These are phyloP conservation scores for Fusarium equiseti DNA, from an alignment of 2,329 filamentous ascomycete genomes.

Conservation along the genomic window DNA sequence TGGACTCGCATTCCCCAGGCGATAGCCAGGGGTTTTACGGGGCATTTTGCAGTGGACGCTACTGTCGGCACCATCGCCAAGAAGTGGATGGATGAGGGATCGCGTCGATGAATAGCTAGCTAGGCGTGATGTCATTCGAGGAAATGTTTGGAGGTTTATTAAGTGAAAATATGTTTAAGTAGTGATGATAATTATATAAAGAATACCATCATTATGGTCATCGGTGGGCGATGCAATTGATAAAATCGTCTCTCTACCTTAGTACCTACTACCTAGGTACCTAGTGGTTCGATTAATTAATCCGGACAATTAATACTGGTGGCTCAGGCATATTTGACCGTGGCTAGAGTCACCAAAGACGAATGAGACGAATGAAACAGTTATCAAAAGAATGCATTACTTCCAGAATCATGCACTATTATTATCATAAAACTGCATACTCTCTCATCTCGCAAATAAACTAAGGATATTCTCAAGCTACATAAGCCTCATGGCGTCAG, in stretches of 20 bases:
- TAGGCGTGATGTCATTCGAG: conserved; percentile 19
- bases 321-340: not conserved
- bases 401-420: not conserved
- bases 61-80: conserved; percentile 27
- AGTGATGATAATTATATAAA: not conserved
- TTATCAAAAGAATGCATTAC: not conserved
- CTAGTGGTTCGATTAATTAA: not conserved
- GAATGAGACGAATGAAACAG: not conserved
- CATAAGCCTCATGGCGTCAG: too few species aligned
- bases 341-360: not conserved
- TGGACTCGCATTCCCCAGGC: conserved; percentile 24
- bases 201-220: not conserved
- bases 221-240: not conserved
- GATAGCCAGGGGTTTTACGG: conserved; percentile 35
- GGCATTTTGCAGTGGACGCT: conserved; percentile 24
- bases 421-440: not conserved
- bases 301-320: not conserved
- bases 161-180: not conserved
- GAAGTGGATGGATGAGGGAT: conserved; percentile 13
- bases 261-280: too few species aligned
- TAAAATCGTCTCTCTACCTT: not conserved
- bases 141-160: not conserved
- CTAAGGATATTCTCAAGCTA: not conserved
- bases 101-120: not conserved
- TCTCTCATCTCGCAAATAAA: not conserved